phyloP scores from a whole-genome alignment of 305 asterid genomes.

The Rubia tinctorum region DNA sequence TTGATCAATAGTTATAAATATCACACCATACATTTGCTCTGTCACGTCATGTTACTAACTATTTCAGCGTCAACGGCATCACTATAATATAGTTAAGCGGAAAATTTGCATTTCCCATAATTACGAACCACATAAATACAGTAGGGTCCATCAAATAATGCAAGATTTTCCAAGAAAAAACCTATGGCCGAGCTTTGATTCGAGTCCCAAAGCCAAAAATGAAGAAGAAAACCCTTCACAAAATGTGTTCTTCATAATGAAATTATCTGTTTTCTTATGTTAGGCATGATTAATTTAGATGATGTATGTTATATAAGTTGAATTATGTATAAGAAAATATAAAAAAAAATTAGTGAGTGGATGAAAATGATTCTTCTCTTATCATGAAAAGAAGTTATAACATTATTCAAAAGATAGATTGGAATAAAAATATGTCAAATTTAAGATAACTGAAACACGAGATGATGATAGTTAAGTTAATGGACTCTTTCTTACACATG shows the following conservation, averaged over 20 bases:
- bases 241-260: not conserved
- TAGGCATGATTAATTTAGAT: too few species aligned
- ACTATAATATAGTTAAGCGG: not conserved
- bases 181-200: not conserved
- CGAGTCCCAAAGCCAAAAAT: not conserved
- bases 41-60: not conserved
- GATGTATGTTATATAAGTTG: too few species aligned
- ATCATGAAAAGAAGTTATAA: too few species aligned
- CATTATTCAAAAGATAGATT: too few species aligned
- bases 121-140: not conserved
- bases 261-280: not conserved
- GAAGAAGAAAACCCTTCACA: not conserved
- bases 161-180: not conserved
- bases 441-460: too few species aligned
- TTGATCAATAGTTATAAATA: not conserved
- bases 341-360: too few species aligned
- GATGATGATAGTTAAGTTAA: too few species aligned
- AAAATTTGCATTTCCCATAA: not conserved
- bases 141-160: not conserved
- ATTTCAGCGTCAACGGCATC: not conserved
- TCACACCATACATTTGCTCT: not conserved
- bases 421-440: too few species aligned
- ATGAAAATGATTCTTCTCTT: too few species aligned
- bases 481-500: conserved; percentile 36
- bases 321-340: too few species aligned